Evolutionary conservation across 768 basidiomycete genomes (phyloP), one percentile per base, ranked within the genome.

Genomic region (Auricularia sp.): DNA sequence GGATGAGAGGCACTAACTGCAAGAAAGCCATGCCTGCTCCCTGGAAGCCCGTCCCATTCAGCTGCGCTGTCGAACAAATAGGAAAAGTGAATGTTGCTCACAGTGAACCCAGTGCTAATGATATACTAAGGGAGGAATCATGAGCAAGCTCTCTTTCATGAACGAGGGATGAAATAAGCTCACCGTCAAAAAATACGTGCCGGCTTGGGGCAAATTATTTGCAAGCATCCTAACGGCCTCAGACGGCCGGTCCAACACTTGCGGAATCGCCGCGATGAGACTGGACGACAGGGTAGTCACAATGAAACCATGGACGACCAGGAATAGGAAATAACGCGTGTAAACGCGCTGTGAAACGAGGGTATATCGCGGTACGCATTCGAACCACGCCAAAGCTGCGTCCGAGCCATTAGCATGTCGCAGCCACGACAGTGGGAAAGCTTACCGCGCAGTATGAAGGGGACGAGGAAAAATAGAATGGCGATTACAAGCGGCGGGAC

Each of bases 281-380:
- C 85, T 84, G 29, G 85, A 85, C 8, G 81, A 79, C 56, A 89
- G 71, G 2, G 87, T 89, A 54, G 87, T 85, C 67, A 88, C 81
- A 65, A 90, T 77, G 79, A 90, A 90, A 66, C 87, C 87, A 72
- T 89, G 86, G 72, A 87, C 77, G 61, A 87, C 75, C 34, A 88
- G 78, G 75, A 89, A 88, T 65, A 87, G 69, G 72, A 84, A 88
- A 73, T 83, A 89, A n/a, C 89, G 80, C 11, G 81, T 81, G 77
- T 89, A 89, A 35, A 91, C 80, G 70, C 84, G 85, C 65, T 88
- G 77, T 56, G 87, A 86, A n/a, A 91, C 82, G 24, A 84, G 75
- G 0, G 86, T 87, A 66, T 82, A 83, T 45, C 84, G 80, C 0
- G 88, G 88, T 59, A 87, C 87, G 58, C 87, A 87, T 72, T 89